Evolutionary conservation across 495 filamentous ascomycete genomes (phyloP).

Genomic region (Amorphotheca resinae): DNA sequence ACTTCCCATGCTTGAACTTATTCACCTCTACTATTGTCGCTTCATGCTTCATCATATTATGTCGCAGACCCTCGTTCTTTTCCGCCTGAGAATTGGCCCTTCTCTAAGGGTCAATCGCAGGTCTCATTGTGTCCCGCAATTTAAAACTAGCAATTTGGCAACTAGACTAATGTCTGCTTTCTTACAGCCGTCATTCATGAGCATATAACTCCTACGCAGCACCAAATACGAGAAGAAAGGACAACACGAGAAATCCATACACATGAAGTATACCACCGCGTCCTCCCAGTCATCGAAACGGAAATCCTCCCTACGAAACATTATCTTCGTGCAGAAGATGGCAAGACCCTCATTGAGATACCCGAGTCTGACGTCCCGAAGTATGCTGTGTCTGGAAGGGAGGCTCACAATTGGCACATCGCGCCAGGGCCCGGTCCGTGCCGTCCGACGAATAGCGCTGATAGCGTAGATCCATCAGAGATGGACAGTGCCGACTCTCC

Average conservation of each 20-base stretch:
- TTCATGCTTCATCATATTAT: slow-evolving; percentile 1
- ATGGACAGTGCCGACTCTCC: slow-evolving; percentile 7
- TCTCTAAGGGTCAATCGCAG: slow-evolving; percentile 2
- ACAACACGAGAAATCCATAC: slow-evolving; percentile 45
- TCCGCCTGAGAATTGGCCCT: slow-evolving; percentile 7
- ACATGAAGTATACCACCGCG: slow-evolving; percentile 38
- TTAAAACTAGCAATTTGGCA: slow-evolving; percentile 10
- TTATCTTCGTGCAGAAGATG: slow-evolving; percentile 11
- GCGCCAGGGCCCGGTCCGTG: not conserved
- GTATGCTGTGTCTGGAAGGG: slow-evolving; percentile 2
- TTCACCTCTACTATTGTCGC: not conserved
- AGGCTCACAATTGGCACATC: slow-evolving; percentile 9
- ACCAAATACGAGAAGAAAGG: slow-evolving; percentile 35
- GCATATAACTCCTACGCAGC: slow-evolving; percentile 29
- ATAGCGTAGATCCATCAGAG: not conserved
- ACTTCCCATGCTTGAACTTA: not conserved
- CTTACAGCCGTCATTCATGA: slow-evolving; percentile 42
- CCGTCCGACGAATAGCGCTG: not conserved
- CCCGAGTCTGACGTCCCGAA: slow-evolving; percentile 6
- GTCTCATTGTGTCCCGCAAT: too few species aligned
- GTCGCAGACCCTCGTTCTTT: slow-evolving; percentile 1
- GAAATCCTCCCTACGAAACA: slow-evolving; percentile 19
- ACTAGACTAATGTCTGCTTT: slow-evolving; percentile 5
- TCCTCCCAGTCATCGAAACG: slow-evolving; percentile 35
- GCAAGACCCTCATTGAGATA: slow-evolving; percentile 16